A percentile compares a stretch with the other conserved stretches of the same genome.
Conservation (phyloP, 2,329 filamentous ascomycete genomes). For the Ophiostoma sp. region DNA sequence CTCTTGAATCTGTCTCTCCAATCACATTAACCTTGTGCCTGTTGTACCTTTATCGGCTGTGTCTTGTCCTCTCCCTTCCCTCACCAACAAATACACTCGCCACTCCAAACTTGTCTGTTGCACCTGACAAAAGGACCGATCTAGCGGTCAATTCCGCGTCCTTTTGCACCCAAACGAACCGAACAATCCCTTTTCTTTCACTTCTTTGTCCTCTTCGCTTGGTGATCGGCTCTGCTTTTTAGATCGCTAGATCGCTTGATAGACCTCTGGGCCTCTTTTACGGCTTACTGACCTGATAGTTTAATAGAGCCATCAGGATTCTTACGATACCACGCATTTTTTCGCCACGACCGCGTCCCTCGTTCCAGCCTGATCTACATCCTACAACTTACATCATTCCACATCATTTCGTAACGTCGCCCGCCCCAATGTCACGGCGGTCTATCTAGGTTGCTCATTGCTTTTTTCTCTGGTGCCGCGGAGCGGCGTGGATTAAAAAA, state of each 20-base stretch:
- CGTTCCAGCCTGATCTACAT: neutral
- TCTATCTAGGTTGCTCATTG: constrained; percentile 38
- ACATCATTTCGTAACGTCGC: neutral
- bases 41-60: neutral
- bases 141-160: constrained; percentile 6
- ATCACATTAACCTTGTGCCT: constrained; percentile 4
- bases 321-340: constrained; percentile 9
- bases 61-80: neutral
- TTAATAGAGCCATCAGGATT: neutral
- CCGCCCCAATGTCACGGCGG: constrained; percentile 38
- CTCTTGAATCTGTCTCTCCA: neutral
- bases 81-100: neutral
- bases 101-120: neutral
- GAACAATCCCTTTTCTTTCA: constrained; percentile 14
- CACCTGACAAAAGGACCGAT: constrained; percentile 6
- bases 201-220: neutral
- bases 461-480: constrained; percentile 41
- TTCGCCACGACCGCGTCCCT: neutral
- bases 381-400: neutral
- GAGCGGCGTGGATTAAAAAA: constrained; percentile 40
- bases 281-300: neutral
- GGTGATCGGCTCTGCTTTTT: neutral
- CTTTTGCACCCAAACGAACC: neutral
- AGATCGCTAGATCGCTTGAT: neutral
- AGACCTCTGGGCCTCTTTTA: neutral